Evolutionary conservation across 176 grass and related monocot genomes (phyloP).

Genomic region (Oryza meyeriana): DNA sequence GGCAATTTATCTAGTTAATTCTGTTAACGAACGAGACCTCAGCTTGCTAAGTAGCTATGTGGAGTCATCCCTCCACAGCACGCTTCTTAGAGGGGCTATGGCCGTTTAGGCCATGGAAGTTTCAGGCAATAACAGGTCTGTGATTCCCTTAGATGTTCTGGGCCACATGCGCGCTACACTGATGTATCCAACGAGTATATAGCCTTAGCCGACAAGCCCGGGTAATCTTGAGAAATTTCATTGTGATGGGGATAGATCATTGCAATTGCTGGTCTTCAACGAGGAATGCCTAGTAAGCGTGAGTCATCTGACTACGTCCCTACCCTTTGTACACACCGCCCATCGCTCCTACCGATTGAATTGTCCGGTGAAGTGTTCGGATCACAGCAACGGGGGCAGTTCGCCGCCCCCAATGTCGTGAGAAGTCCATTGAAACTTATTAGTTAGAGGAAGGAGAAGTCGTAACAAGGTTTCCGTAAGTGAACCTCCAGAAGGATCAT

Average conservation of each 20-base stretch:
- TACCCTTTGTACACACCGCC: too few species aligned
- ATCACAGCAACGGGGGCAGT: too few species aligned
- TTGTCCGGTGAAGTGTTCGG: too few species aligned
- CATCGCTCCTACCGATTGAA: too few species aligned
- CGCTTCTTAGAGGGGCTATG: constrained; percentile 84
- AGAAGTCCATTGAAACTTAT: constrained; percentile 43
- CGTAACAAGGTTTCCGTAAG: constrained; percentile 55
- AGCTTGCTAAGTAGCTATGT: constrained; percentile 58
- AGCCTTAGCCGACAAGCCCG: constrained; percentile 61
- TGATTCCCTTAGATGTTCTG: constrained; percentile 86
- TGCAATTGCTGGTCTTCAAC: constrained; percentile 90
- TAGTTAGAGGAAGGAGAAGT: constrained; percentile 60
- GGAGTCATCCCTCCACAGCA: constrained; percentile 52
- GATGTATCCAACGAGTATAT: constrained; percentile 79
- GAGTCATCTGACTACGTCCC: too few species aligned
- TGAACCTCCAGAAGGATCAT: constrained; percentile 46
- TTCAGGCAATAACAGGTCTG: constrained; percentile 76
- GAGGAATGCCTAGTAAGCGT: constrained; percentile 82
- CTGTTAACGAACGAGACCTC: constrained; percentile 59
- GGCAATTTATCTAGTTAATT: constrained; percentile 71
- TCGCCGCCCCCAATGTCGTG: too few species aligned
- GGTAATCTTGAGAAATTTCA: constrained; percentile 84
- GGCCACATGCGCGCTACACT: constrained; percentile 57
- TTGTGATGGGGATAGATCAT: constrained; percentile 92
- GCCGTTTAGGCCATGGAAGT: constrained; percentile 62